phyloP scores from a whole-genome alignment of 208 protist genomes.

The Crithidia brevicula region DNA sequence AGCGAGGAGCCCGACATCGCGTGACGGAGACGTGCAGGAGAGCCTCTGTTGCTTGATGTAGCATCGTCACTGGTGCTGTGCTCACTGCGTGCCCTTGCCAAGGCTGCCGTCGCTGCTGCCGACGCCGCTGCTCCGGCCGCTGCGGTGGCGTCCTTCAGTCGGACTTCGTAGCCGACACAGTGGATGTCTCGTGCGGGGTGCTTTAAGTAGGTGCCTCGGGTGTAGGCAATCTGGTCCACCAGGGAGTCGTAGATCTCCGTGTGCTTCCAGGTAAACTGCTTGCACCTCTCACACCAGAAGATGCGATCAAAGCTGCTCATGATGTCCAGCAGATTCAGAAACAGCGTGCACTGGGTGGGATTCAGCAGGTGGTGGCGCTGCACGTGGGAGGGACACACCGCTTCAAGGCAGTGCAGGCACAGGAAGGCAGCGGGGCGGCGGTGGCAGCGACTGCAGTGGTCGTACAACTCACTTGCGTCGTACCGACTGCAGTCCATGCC shows the following conservation, averaged over 20 bases:
- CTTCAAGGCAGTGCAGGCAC: conserved; percentile 67
- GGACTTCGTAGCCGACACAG: conserved; percentile 63
- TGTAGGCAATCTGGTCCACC: conserved; percentile 72
- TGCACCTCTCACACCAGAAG: conserved; percentile 83
- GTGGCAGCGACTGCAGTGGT: conserved; percentile 62
- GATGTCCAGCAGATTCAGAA: conserved; percentile 79
- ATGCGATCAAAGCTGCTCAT: conserved; percentile 79
- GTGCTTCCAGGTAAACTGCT: conserved; percentile 76
- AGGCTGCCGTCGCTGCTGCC: no score
- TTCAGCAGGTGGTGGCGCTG: conserved; percentile 45
- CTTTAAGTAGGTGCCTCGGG: conserved; percentile 63
- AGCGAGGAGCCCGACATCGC: background rate
- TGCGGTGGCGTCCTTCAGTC: conserved; percentile 29
- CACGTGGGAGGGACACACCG: conserved; percentile 79
- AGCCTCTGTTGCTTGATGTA: background rate
- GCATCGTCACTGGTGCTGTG: conserved; percentile 8
- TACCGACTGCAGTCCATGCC: conserved; percentile 65
- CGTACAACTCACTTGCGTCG: conserved; percentile 59
- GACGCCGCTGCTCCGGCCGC: background rate
- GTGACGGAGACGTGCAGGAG: background rate
- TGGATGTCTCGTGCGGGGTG: conserved; percentile 64
- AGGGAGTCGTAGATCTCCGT: conserved; percentile 78
- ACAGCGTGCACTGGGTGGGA: conserved; percentile 56
- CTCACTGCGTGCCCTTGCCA: background rate
- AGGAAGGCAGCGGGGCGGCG: conserved; percentile 70